Conservation (phyloP, 2,329 filamentous ascomycete species). For the Cladophialophora carrionii region DNA sequence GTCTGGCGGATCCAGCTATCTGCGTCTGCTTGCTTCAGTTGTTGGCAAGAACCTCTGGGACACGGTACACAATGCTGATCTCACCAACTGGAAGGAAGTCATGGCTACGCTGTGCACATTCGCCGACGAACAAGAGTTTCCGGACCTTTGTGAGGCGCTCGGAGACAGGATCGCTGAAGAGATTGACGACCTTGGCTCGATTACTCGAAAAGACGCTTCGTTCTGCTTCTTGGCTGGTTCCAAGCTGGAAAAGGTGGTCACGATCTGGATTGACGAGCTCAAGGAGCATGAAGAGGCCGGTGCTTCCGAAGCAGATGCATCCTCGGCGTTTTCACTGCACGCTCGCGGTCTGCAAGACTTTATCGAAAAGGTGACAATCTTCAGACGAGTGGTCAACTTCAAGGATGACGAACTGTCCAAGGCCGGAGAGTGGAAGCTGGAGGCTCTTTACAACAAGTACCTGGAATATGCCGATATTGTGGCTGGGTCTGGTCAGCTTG, state of each 20-base stretch:
- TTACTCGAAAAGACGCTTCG: slow-evolving; percentile 78
- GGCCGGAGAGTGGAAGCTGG: slow-evolving; percentile 83
- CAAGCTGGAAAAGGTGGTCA: slow-evolving; percentile 94
- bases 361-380: slow-evolving; percentile 97
- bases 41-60: slow-evolving; percentile 98
- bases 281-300: slow-evolving; percentile 78
- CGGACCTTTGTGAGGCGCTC: slow-evolving; percentile 90
- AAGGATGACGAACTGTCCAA: slow-evolving; percentile 72
- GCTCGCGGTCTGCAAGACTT: slow-evolving; percentile 86
- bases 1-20: slow-evolving; percentile 81
- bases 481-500: slow-evolving; percentile 83
- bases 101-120: slow-evolving; percentile 97
- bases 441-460: slow-evolving; percentile 88
- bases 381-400: slow-evolving; percentile 92
- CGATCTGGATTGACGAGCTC: slow-evolving; percentile 89
- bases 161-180: slow-evolving; percentile 85
- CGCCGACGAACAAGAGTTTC: slow-evolving; percentile 85
- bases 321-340: slow-evolving; percentile 89
- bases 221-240: slow-evolving; percentile 97
- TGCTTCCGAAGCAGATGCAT: slow-evolving; percentile 68
- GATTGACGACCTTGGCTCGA: slow-evolving; percentile 57
- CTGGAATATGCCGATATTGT: slow-evolving; percentile 95
- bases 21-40: slow-evolving; percentile 86
- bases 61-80: slow-evolving; percentile 91
- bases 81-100: slow-evolving; percentile 93